phyloP scores from a whole-genome alignment of 228 moss, liverwort and hornwort species.

The Sphagnum magellanicum region DNA sequence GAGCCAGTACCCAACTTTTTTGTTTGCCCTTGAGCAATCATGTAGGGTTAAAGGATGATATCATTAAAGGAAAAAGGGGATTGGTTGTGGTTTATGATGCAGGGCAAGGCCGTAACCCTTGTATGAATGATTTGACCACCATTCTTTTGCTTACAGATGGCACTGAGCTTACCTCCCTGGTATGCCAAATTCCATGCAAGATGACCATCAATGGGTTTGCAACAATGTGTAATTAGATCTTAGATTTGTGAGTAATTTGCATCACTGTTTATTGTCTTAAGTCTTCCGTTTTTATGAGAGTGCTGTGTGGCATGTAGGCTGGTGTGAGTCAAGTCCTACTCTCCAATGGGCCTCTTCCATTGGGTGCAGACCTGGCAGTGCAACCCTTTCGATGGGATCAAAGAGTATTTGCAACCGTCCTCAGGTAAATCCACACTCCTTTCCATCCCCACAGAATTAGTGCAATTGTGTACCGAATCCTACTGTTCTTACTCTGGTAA shows the following conservation, averaged over 20 bases:
- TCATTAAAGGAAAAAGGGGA: no score
- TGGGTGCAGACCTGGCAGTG: constrained; percentile 74
- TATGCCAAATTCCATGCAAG: constrained; percentile 8
- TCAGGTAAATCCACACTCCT: constrained; percentile 37
- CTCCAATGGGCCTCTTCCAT: constrained; percentile 48
- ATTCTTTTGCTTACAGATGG: constrained; percentile 97
- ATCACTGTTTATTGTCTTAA: no score
- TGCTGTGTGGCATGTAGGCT: constrained; percentile 28
- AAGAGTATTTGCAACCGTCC: constrained; percentile 91
- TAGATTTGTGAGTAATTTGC: no score
- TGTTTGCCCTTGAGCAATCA: no score
- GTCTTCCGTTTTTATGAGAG: no score
- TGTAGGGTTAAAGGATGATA: no score
- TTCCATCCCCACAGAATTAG: no score
- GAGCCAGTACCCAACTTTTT: no score
- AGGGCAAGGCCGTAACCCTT: constrained; percentile 99
- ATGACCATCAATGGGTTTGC: no score
- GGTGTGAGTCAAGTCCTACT: constrained; percentile 80
- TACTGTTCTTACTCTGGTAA: no score
- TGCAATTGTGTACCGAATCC: no score
- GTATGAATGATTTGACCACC: constrained; percentile 80
- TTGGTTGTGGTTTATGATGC: constrained; percentile 7
- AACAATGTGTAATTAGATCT: no score
- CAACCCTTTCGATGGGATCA: constrained; percentile 95
- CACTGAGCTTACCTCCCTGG: constrained; percentile 94